Evolutionary conservation across 164 flowering plant genomes (phyloP).

Genomic region (Stephania cephalantha): DNA sequence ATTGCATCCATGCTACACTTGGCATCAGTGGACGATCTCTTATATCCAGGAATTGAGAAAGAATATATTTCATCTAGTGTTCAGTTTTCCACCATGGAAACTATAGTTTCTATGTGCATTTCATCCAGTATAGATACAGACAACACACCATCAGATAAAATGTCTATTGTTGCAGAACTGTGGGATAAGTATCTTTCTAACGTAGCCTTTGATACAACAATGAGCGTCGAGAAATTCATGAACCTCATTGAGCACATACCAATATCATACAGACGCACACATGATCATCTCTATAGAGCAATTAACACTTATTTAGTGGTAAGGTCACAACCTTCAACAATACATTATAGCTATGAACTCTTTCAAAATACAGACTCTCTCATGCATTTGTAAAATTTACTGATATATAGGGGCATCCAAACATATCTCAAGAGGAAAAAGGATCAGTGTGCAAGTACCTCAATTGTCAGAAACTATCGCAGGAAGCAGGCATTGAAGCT

Average conservation of each 20-base stretch:
- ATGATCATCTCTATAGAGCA: constrained; percentile 75
- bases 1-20: constrained; percentile 51
- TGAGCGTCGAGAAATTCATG: constrained; percentile 52
- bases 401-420: constrained; percentile 52
- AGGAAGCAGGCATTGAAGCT: constrained; percentile 69
- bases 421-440: constrained; percentile 68
- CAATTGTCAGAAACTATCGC: constrained; percentile 81
- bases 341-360: background rate
- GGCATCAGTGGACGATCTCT: constrained; percentile 68
- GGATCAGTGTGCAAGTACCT: constrained; percentile 67
- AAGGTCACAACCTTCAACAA: constrained; percentile 12
- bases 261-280: constrained; percentile 44
- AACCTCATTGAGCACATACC: constrained; percentile 66
- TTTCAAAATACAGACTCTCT: background rate
- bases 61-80: constrained; percentile 38
- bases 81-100: constrained; percentile 60
- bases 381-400: too few species aligned
- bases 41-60: constrained; percentile 36
- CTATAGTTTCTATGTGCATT: constrained; percentile 43
- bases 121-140: constrained; percentile 24
- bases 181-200: constrained; percentile 70
- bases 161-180: constrained; percentile 46
- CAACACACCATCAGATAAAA: constrained; percentile 28
- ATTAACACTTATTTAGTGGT: constrained; percentile 39
- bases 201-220: constrained; percentile 48